Conservation (phyloP, 1,284 basidiomycete species). For the Heterobasidion occidentale region DNA sequence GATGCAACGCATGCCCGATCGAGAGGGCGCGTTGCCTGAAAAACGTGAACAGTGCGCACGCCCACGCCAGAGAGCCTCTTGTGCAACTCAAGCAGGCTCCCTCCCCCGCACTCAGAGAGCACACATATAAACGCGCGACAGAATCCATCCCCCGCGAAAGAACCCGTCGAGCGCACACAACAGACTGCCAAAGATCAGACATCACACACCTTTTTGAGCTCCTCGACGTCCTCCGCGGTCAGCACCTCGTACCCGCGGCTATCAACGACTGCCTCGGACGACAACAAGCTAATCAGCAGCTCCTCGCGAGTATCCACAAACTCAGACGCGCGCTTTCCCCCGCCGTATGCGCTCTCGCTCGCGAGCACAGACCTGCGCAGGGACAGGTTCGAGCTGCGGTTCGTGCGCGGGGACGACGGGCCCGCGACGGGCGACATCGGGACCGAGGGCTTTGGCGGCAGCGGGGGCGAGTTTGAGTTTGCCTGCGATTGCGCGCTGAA, state of each 20-base stretch:
- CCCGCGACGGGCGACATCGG: conserved; percentile 26
- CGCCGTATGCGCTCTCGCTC: conserved; percentile 16
- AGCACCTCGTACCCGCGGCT: conserved; percentile 71
- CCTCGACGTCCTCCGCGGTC: conserved; percentile 83
- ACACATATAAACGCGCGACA: no score
- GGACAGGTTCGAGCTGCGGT: conserved; percentile 3
- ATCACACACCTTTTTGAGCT: conserved; percentile 75
- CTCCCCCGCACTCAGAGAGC: no score
- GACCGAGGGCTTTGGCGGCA: not conserved
- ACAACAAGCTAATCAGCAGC: conserved; percentile 73
- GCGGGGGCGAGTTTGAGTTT: not conserved
- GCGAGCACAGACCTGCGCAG: conserved; percentile 21
- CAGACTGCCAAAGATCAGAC: not conserved
- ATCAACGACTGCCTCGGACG: conserved; percentile 82
- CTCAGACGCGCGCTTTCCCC: conserved; percentile 33
- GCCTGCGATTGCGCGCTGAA: not conserved
- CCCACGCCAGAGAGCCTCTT: no score
- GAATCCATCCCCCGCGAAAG: no score
- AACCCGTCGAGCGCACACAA: no score
- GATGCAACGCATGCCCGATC: no score
- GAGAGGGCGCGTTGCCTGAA: no score
- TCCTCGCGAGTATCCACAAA: conserved; percentile 59
- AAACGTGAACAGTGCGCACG: no score
- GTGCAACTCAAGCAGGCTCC: no score
- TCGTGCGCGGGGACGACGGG: conserved; percentile 31